Evolutionary conservation across 208 protist species (phyloP), one percentile per base, ranked within the genome.

Genomic region (Crithidia thermophila): DNA sequence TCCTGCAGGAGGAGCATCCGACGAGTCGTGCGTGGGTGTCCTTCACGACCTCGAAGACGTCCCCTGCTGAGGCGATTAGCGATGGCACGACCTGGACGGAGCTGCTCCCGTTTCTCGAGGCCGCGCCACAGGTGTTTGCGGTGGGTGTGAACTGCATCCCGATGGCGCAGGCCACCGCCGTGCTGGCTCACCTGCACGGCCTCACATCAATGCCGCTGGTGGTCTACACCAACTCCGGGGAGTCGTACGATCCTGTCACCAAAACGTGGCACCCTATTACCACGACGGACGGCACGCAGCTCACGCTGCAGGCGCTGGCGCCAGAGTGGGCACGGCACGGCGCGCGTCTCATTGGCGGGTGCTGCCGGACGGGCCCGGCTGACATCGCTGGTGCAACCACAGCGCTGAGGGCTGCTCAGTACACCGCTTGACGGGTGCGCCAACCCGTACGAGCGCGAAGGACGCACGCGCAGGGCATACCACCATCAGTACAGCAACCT

Each of bases 131-230:
- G 47, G 36, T 91, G 18, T 49, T 88, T 0, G 82, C 82, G 7
- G 42, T 86, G 13, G 82, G 82, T 10, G 67, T 84, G 10, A 91
- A 91, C 71, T 91, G 85, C 67, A 65, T 85, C 33, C 72, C 85
- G 5, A 74, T 85, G 43, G 39, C 45, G 16, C 45, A 71, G 10
- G 66, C 74, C 13, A 55, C 69, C 0, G 46, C 33, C 0, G 64
- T 52, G 8, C 58, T 91, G 33, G 52, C 36, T 9, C 50, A 63
- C 28, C 30, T 91, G 43, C 51, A 67, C 21, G 60, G 56, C 9
- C 30, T 76, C 14, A 85, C 79, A 11, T 57, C 43, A n/a, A 86
- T 85, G 53, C 82, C 85, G 7, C 55, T 91, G 18, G 71, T 88
- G 3, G 80, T 75, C 25, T 91, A 91, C 71, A 72, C 82, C 27